Evolutionary conservation across 2,329 filamentous ascomycete species (phyloP), one percentile per base, ranked within the genome.

Genomic region (Xylaria sp.): DNA sequence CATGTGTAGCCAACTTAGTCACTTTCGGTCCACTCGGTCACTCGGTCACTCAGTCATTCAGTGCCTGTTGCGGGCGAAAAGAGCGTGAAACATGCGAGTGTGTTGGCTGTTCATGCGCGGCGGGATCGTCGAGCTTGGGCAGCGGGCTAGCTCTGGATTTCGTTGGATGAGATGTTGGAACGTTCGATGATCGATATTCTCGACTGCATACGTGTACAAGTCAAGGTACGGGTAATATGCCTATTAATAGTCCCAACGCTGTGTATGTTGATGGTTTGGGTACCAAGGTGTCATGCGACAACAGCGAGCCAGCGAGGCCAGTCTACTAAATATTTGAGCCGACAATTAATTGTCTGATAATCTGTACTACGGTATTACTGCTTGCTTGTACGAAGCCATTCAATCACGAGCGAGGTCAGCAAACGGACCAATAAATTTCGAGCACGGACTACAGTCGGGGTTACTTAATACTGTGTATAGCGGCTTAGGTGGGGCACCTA

Each of bases 61-160:
- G 25, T 52, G 2, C 48, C 48, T 52, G 48, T 52, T 52, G 48
- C 43, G 34, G 50, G 46, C 43, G 50, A 45, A 43, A n/a, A 34
- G 60, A 23, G 28, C 23, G 58, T 67, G 52, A 63, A 64, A 64
- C 56, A 50, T 61, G 67, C 36, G 55, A 60, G 56, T 56, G 43
- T n/a, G 50, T 59, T 43, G 23, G 62, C n/a, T 50, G 43, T 57
- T 64, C 64, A 69, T 65, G 67, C 67, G 50, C 41, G 34, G 39
- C 52, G 41, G 41, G 60, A 45, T 59, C 28, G 25, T 46, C 34
- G 56, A 52, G 55, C 46, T 60, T 34, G 56, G 56, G 48, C 56
- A 57, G 58, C 53, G 13, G 32, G 13, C 46, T 30, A 13, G 23
- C n/a, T 41, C 30, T 34, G 18, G 46, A 53, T 43, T 25, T 43